Percentiles rank a stretch among this genome's conserved stretches.
These are phyloP conservation scores for Alloascoidea hylecoeti DNA, from an alignment of 805 yeast species.

Conservation along the genomic window DNA sequence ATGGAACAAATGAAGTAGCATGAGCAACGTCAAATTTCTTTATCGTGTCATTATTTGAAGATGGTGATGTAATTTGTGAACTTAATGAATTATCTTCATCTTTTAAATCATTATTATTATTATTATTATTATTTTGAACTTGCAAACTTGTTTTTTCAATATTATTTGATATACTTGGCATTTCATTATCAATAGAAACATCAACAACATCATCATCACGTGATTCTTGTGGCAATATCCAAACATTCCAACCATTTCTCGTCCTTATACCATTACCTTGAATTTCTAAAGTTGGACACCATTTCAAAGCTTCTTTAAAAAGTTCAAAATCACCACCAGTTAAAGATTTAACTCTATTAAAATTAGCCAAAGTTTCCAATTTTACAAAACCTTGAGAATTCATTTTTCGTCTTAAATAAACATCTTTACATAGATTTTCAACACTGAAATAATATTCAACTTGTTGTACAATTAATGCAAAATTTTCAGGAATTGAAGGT, in stretches of 20 bases:
- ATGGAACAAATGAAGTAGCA: neutral
- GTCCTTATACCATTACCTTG: slow-evolving; percentile 48
- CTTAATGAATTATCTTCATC: too few species aligned
- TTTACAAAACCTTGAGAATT: slow-evolving; percentile 61
- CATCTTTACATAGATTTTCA: slow-evolving; percentile 78
- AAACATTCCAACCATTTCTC: slow-evolving; percentile 38
- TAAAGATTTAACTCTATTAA: slow-evolving; percentile 62
- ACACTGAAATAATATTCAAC: slow-evolving; percentile 83
- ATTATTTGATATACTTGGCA: too few species aligned
- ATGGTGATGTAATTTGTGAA: too few species aligned
- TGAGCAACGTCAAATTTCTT: neutral
- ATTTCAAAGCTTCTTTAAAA: slow-evolving; percentile 39
- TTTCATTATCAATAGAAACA: too few species aligned
- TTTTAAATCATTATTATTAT: too few species aligned
- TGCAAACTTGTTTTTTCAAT: too few species aligned
- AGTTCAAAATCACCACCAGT: slow-evolving; percentile 38
- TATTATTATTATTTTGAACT: too few species aligned
- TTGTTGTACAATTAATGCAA: slow-evolving; percentile 32
- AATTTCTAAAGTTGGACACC: slow-evolving; percentile 38
- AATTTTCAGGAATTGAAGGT: slow-evolving; percentile 2
- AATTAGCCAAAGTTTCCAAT: slow-evolving; percentile 44
- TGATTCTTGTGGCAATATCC: slow-evolving; percentile 48
- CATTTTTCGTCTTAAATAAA: slow-evolving; percentile 73
- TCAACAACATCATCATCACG: neutral
- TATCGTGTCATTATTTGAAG: neutral